Evolutionary conservation across 2,329 filamentous ascomycete species (phyloP), one percentile per base, ranked within the genome.

Genomic region (Fusarium austroafricanum): DNA sequence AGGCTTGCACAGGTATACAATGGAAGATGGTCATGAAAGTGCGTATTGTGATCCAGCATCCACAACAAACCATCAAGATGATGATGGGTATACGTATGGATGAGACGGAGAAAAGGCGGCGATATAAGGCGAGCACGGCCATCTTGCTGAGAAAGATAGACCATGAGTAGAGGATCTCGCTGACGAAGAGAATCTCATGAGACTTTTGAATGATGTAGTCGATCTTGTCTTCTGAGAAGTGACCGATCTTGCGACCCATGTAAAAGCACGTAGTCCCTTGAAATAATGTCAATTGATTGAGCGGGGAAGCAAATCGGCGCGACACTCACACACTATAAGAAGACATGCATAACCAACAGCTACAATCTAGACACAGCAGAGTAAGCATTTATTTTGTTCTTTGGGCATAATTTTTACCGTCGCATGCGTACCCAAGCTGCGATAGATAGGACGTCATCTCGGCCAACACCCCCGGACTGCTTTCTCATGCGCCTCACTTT

Each of bases 61-160:
- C 37, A 7, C 65, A 70, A 10, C 61, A 55, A 8, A 47, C 70
- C 37, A 75, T 66, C 18, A 78, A 51, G 8, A 72, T 52, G 5
- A 68, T 57, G 15, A 76, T 77, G 3, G 75, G 71, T 11, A 74
- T 46, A 9, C 71, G 71, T 40, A 77, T 76, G 5, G 60, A 58
- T 1, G 73, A 67, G 28, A 73, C 55, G 2, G 55, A 65, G 40
- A 77, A 78, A 3, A 77, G 29, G 23, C 75, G 70, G 35, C 71
- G 73, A 56, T 77, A 78, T 37, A 78, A 71, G 17, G 54, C 66
- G 11, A 78, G 66, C 2, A 77, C 67, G 1, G 76, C 57, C 10
- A 76, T 54, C 49, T 78, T 77, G 11, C 67, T 65, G n/a, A 69
- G 70, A 6, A 67, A 73, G 8, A 78, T 71, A 2, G 75, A 72